Percentiles rank a stretch among this genome's conserved stretches.
Conservation (phyloP, 228 moss, liverwort and hornwort genomes). For the Sphagnum fallax region DNA sequence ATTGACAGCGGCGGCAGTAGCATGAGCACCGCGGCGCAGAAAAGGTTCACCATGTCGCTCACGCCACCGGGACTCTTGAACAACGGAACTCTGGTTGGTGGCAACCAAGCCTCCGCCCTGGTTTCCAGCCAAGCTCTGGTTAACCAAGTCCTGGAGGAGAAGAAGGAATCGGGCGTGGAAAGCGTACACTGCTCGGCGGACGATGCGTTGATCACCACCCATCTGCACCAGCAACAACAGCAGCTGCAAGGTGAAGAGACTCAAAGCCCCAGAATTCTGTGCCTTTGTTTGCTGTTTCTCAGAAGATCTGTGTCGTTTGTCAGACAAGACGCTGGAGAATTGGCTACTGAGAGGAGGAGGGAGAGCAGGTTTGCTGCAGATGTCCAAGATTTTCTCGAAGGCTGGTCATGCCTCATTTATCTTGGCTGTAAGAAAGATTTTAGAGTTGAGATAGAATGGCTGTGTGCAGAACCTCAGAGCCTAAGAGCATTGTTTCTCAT, state of each 20-base stretch:
- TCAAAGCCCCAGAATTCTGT: too few relatives aligned
- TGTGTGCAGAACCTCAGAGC: slow-evolving; percentile 1
- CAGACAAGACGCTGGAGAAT: neutral
- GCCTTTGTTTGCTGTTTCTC: too few relatives aligned
- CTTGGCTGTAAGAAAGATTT: too few relatives aligned
- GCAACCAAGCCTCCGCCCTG: neutral
- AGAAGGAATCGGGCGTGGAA: neutral
- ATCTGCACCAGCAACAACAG: slow-evolving; percentile 30
- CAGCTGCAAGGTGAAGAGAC: neutral
- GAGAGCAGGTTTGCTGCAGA: too few relatives aligned
- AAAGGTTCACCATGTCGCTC: slow-evolving; percentile 63
- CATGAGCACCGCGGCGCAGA: slow-evolving; percentile 38
- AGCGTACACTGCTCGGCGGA: slow-evolving; percentile 27
- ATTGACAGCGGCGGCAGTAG: slow-evolving; percentile 6
- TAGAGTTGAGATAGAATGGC: neutral
- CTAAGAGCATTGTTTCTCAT: neutral
- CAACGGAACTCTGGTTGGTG: neutral
- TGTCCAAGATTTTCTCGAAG: too few relatives aligned
- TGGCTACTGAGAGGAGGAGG: neutral
- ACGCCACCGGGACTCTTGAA: slow-evolving; percentile 35
- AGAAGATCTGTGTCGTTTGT: neutral
- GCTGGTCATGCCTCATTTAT: too few relatives aligned
- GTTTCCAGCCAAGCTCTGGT: too few relatives aligned
- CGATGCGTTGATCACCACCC: slow-evolving; percentile 20
- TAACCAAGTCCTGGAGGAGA: too few relatives aligned